Evolutionary conservation across 257 asterid genomes (phyloP).

Genomic region (Nicotiana undulata): DNA sequence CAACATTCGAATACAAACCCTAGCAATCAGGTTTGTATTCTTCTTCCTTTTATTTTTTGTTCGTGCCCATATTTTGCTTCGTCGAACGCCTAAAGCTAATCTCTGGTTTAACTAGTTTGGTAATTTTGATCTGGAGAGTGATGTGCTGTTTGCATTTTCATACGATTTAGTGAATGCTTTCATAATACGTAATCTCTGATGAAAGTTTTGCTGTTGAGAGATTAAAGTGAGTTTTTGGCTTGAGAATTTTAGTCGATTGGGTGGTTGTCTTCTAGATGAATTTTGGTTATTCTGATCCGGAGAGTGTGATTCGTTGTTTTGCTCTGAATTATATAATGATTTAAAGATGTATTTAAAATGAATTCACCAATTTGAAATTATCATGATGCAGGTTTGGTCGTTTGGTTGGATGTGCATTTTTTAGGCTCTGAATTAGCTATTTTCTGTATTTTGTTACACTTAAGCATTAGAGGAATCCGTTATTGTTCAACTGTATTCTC

Average conservation of each 20-base stretch:
- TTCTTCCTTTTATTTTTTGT: neutral
- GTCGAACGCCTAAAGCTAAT: neutral
- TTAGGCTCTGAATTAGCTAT: neutral
- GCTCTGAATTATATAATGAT: neutral
- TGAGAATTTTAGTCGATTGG: neutral
- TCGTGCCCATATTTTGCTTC: neutral
- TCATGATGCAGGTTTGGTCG: neutral
- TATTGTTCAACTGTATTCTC: neutral
- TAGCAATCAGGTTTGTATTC: neutral
- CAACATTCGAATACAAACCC: neutral
- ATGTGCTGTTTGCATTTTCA: neutral
- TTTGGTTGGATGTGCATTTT: neutral
- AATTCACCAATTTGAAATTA: neutral
- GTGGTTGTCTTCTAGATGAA: neutral
- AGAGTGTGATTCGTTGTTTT: neutral
- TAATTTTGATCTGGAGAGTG: neutral
- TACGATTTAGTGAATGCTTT: neutral
- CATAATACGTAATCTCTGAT: neutral
- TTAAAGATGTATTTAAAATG: neutral
- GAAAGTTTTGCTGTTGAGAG: neutral
- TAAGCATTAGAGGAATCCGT: neutral
- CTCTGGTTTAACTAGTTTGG: neutral
- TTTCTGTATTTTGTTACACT: neutral
- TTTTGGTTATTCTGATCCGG: slow-evolving; percentile 8
- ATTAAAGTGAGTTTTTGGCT: neutral